Conservation (phyloP, 805 yeast species). For the Myxozyma melibiosi region DNA sequence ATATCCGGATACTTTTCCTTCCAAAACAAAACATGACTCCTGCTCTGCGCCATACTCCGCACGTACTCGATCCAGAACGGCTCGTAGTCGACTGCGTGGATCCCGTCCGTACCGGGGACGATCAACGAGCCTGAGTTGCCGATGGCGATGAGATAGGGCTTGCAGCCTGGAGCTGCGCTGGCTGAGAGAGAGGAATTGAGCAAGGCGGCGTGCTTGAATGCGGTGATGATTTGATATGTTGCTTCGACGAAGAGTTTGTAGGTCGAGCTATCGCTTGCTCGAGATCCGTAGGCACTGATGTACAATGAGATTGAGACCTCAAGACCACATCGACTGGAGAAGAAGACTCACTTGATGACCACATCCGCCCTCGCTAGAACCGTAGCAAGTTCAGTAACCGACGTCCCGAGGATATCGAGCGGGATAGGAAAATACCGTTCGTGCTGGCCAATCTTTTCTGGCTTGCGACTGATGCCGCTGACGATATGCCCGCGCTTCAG, state of each 20-base stretch:
- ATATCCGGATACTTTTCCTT: not conserved
- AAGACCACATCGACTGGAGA: not conserved
- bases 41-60: constrained; percentile 12
- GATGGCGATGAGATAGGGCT: constrained; percentile 7
- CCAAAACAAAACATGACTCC: not conserved
- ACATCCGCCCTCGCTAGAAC: constrained; percentile 2
- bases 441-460: not conserved
- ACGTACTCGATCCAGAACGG: constrained; percentile 11
- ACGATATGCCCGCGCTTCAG: constrained; percentile 17
- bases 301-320: not conserved
- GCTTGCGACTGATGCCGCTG: constrained; percentile 9
- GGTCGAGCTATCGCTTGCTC: not conserved
- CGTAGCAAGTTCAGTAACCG: constrained; percentile 1
- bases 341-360: constrained; percentile 3
- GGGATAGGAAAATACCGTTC: not conserved
- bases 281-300: constrained; percentile 8
- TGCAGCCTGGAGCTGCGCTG: not conserved
- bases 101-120: constrained; percentile 7
- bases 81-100: constrained; percentile 11
- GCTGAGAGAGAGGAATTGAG: too few relatives aligned
- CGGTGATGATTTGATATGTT: constrained; percentile 2
- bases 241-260: constrained; percentile 10
- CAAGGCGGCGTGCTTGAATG: constrained; percentile 15
- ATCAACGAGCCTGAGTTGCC: constrained; percentile 12
- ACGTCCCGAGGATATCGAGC: constrained; percentile 1